Conservation (phyloP, 768 basidiomycete genomes). For the Lyophyllum decastes region DNA sequence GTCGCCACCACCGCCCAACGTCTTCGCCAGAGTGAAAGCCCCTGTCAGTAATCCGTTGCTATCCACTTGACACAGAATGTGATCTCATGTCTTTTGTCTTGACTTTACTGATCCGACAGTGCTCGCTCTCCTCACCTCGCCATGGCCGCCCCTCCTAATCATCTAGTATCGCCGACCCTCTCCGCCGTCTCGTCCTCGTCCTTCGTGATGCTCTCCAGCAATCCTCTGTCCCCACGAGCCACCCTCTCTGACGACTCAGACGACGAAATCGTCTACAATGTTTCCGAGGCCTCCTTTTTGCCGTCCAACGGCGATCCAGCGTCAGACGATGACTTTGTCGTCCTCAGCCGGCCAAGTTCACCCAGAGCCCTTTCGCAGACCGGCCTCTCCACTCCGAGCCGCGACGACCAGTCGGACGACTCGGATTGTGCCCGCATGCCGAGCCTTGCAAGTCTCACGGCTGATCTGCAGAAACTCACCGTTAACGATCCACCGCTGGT, state of each 20-base stretch:
- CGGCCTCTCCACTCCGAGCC: slow-evolving; percentile 9
- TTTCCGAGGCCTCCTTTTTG: slow-evolving; percentile 35
- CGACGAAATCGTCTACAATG: slow-evolving; percentile 58
- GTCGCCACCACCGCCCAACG: not conserved
- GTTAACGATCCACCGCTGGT: not conserved
- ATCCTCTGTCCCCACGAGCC: slow-evolving; percentile 10
- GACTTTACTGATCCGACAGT: not conserved
- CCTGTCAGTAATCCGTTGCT: slow-evolving; percentile 4
- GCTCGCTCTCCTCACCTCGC: not conserved
- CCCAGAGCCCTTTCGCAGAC: slow-evolving; percentile 1
- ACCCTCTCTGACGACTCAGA: slow-evolving; percentile 40
- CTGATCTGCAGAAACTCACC: slow-evolving; percentile 10
- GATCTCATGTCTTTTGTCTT: slow-evolving; percentile 1
- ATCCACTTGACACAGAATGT: slow-evolving; percentile 2
- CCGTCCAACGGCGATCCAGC: slow-evolving; percentile 26
- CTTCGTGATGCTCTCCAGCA: slow-evolving; percentile 20
- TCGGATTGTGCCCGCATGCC: slow-evolving; percentile 5
- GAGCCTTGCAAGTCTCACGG: slow-evolving; percentile 9
- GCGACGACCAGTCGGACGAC: not conserved
- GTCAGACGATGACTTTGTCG: slow-evolving; percentile 54
- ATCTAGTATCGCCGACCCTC: slow-evolving; percentile 19
- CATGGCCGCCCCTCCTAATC: slow-evolving; percentile 7
- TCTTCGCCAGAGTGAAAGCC: not conserved
- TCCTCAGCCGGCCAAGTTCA: slow-evolving; percentile 31
- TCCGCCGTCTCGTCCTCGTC: slow-evolving; percentile 26